Base-by-base conservation (phyloP, 2,329 filamentous ascomycete genomes). In the Beauveria scarabaeidicola region DNA sequence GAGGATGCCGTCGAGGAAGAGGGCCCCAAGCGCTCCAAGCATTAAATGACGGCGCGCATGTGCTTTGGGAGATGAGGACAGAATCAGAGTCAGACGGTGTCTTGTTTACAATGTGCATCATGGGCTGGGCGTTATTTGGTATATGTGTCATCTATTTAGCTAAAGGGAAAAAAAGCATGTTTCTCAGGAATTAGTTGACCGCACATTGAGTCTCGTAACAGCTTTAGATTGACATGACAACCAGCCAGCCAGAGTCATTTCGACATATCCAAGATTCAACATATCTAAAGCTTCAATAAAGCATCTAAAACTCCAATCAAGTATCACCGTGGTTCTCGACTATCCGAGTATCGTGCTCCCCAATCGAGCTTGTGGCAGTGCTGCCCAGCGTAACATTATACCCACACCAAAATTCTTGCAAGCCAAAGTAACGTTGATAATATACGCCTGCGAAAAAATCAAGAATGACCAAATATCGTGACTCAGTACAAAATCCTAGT, bases 21-120 rank as follows among this genome's bases (percentile, higher is more conserved):
- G 44, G 74, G 76, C 29, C 65, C 71, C 52, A 75, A 75, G 66
- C 70, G 72, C 63, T 61, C 66, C 61, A 74, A 71, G 66, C 65
- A 72, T 63, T 72, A 66, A 66, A 61, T 52, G 27, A 54, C 36
- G 19, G 32, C 15, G 15, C 3, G 25, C 3, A n/a, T 44, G 3
- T 19, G 44, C 21, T 11, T n/a, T 3, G 7, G 11, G 7, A n/a
- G 21, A 29, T 17, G 17, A 50, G 7, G 32, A 44, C 10, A 23
- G 11, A 29, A 29, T 19, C 5, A 44, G 23, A 41, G 25, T 27
- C 23, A 32, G 25, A 44, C 50, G 32, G 25, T 11, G 51, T 58
- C n/a, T 27, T 50, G 23, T 25, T 51, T 53, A 43, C 27, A 15
- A 43, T 50, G 43, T 60, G 43, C 58, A 60, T 60, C 52, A 50